Base-by-base conservation (phyloP, 1,139 yeast genomes). In the Scheffersomyces illinoinensis region DNA sequence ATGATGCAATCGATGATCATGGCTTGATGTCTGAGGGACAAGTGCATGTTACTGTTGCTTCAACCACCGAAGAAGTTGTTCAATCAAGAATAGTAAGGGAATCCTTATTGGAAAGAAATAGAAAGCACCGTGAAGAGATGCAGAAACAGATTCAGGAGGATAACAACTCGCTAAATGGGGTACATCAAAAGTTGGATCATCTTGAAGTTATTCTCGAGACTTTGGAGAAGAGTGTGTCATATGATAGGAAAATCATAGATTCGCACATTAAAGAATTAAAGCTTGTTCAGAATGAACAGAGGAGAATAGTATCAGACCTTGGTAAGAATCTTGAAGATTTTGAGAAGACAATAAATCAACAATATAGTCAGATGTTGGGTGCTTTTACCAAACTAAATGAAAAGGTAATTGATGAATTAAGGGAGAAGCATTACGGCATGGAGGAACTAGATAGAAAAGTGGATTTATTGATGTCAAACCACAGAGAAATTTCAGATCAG, bases 1-100 rank as follows among this genome's bases (percentile, higher is more conserved):
- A 76, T 54, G 91, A 87, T 64, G 84, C 85, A 66, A 63, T 75
- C 66, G 87, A 85, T 61, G 89, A 87, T 63, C 89, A 86, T 65
- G 86, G 85, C 0, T 75, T 83, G 23, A 74, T 84, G 62, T 77
- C 82, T 64, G 81, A 75, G 46, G 88, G 87, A 1, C 71, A 69
- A 33, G 63, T 76, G 49, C 70, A 73, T 57, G 67, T 75, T 4
- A 71, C 66, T 19, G 65, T 62, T 47, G 66, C 66, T 39, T 65
- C 72, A 0, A 69, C 67, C 1, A 64, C 65, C 3, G 61, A 58
- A 20, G 59, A 79, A 49, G 59, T 20, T 33, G 55, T 61, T 4
- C 58, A 52, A 4, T 76, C 78, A 5, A 67, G 75, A 1, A 54
- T 55, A 3, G 62, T 68, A 20, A 71, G 83, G 58, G 74, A 77